A percentile compares a stretch with the other conserved stretches of the same genome.
Conservation (phyloP, 2,329 filamentous ascomycete species). For the Cladophialophora exuberans region DNA sequence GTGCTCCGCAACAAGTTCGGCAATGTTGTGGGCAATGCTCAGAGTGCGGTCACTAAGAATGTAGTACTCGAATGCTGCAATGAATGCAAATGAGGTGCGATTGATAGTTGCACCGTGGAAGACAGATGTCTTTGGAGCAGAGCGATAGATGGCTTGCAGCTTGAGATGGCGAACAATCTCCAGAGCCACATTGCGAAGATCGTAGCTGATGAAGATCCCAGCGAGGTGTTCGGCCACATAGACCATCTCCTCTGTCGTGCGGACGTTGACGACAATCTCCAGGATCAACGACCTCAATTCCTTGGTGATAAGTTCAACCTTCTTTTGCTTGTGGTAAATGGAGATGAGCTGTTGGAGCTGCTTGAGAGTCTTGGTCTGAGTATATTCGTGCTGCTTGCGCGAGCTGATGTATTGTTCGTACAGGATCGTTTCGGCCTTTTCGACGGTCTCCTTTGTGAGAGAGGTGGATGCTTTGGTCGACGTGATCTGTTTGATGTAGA, state of each 20-base stretch:
- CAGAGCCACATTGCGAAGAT: slow-evolving; percentile 46
- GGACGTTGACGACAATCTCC: slow-evolving; percentile 43
- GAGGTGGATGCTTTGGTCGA: slow-evolving; percentile 8
- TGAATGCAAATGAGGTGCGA: slow-evolving; percentile 47
- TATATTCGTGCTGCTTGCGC: slow-evolving; percentile 43
- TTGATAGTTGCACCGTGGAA: slow-evolving; percentile 33
- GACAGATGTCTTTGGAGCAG: slow-evolving; percentile 35
- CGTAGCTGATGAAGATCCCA: slow-evolving; percentile 49
- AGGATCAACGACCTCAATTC: slow-evolving; percentile 38
- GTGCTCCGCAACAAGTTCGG: slow-evolving; percentile 48
- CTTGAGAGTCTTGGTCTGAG: slow-evolving; percentile 44
- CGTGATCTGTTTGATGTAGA: slow-evolving; percentile 21
- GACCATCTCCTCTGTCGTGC: slow-evolving; percentile 38
- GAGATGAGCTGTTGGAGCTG: slow-evolving; percentile 42
- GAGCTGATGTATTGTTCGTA: slow-evolving; percentile 27
- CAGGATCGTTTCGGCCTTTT: slow-evolving; percentile 10
- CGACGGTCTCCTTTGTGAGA: slow-evolving; percentile 17
- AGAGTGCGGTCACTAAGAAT: slow-evolving; percentile 41
- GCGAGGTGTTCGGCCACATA: slow-evolving; percentile 48
- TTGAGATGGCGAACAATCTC: slow-evolving; percentile 52
- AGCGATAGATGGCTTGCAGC: slow-evolving; percentile 53
- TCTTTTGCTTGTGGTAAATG: slow-evolving; percentile 41
- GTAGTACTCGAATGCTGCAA: slow-evolving; percentile 49
- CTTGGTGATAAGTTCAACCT: slow-evolving; percentile 37
- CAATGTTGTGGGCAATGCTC: slow-evolving; percentile 46